Base-by-base conservation (phyloP, 352 stramenopile species). In the Aphanomyces astaci region DNA sequence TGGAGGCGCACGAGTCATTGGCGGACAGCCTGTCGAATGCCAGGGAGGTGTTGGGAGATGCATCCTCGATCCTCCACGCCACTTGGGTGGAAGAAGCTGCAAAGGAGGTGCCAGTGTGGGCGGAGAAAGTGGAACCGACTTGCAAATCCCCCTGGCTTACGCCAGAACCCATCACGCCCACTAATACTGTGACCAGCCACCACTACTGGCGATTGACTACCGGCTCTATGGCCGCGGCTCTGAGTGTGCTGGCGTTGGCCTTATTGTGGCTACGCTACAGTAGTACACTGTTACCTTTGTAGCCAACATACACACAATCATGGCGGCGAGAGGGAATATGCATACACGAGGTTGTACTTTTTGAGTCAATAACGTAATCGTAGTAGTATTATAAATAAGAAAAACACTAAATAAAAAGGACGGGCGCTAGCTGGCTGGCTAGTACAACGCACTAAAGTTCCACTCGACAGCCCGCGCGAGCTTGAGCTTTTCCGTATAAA, bases 401-500 rank as follows among this genome's bases (percentile, higher is more conserved):
- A 36, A 36, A 33, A 36, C 13, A 59, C 15, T 43, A 43, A 43
- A 43, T 43, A 43, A 15, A 15, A 64, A 51, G 56, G n/a, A n/a
- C n/a, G 28, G 43, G 43, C 22, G 13, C 22, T 24, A 25, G 9
- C 39, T 60, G 59, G 13, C 22, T 24, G 27, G 9, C 39, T 60
- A 68, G 33, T 68, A 68, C 17, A 68, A 33, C 10, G 62, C 62
- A 27, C 40, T 60, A 28, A 68, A 68, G 31, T 51, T 59, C 62
- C 62, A 68, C 51, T 68, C 62, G 62, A 68, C 62, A 24, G 33
- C 15, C 32, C 63, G 54, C 1, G 62, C 51, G 11, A 59, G 51
- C 30, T 15, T 19, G 52, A 64, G 69, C 33, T 64, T 66, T 56
- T 94, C 86, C 33, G 89, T 75, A 17, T 80, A 81, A 36, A 90